Evolutionary conservation across 2,329 filamentous ascomycete species (phyloP), one percentile per base, ranked within the genome.

Genomic region (Neofusicoccum parvum): DNA sequence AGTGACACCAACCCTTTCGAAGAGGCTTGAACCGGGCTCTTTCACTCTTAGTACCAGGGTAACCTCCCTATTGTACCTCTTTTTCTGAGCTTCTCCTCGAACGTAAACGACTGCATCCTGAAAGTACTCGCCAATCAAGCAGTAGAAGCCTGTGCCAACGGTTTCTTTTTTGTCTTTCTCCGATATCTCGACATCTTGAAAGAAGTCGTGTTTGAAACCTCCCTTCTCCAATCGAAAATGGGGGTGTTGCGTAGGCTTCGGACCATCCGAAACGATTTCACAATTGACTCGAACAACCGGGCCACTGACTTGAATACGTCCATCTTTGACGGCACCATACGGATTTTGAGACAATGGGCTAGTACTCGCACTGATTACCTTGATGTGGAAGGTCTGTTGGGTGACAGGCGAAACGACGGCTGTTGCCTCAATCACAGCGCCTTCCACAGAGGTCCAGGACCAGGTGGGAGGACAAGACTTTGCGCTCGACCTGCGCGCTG

Each of bases 371-470:
- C 17, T n/a, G 6, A 53, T 4, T 2, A 53, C n/a, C 14, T 20
- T 36, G 3, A 53, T 32, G 6, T 53, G 2, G 32, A 12, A 37
- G 15, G 5, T 11, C 12, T 32, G 27, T 7, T 32, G 5, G 27
- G 32, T 3, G 12, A 20, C 0, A 32, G 15, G 34, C n/a, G n/a
- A 20, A 9, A 53, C 4, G 7, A 17, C 12, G 10, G 43, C 14
- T 0, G 27, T 32, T 7, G 27, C 27, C 27, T 32, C 27, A 7
- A 32, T 32, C 6, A 62, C 48, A 17, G 45, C 59, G 3, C 59
- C 43, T 20, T 62, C 59, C 11, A 62, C 32, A 9, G 59, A 50
- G 6, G 59, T 32, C 59, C 59, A 62, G 12, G 59, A 62, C 59
- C 59, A 62, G 5, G 45, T 17, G 23, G 59, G 59, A 2, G 45